Evolutionary conservation across 345 rosid species (phyloP), one percentile per base, ranked within the genome.

Genomic region (Euphorbia lathyris): DNA sequence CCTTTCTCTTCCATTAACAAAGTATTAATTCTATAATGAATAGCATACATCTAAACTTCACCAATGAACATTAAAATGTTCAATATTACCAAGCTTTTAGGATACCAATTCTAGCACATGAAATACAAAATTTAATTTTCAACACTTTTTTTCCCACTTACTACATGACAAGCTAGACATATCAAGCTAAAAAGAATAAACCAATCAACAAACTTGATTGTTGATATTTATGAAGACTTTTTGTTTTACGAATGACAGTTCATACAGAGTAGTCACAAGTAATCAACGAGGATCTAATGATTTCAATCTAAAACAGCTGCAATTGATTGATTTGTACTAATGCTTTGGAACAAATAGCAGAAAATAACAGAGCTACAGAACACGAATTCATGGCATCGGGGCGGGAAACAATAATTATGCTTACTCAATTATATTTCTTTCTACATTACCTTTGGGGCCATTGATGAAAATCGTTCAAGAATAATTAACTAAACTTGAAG

Each of bases 381-480:
- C n/a, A n/a, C n/a, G n/a, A n/a, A n/a, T n/a, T n/a, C n/a, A n/a
- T n/a, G n/a, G 5, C 8, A 48, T 12, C 9, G 19, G 36, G 19
- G 19, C 19, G 53, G 5, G 4, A 10, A 47, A 47, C 9, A 47
- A 10, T 2, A 11, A 47, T 47, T 17, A 47, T 10, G 51, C 16
- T 11, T 17, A 14, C 5, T 50, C 38, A 50, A 50, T 0, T n/a
- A n/a, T n/a, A n/a, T n/a, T n/a, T n/a, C 1, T 40, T 40, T 40
- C 56, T 51, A 51, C 6, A 58, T 16, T 58, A 58, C 63, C 63
- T 58, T 58, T 58, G 2, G 63, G 63, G 42, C 63, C 63, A 58
- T 58, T 29, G 63, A 30, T 30, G 38, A 58, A 29, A 16, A 29
- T 14, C 22, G 17, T 58, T n/a, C 32, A 19, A n/a, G 9, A 51